These are phyloP conservation scores for Spinellus fusiger DNA, from an alignment of 192 early-diverging fungal genomes.

Conservation along the genomic window DNA sequence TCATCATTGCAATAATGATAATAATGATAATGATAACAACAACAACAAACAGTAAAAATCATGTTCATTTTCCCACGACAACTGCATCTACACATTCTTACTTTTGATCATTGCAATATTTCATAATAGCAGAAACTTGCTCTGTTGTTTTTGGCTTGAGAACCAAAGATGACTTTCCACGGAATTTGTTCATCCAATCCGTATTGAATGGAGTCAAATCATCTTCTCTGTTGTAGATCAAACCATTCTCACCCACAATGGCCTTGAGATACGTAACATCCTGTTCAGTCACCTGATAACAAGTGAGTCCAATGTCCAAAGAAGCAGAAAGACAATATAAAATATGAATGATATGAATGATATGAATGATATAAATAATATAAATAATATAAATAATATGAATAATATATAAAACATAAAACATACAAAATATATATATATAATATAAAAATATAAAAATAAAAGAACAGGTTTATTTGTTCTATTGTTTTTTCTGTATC, in stretches of 20 bases:
- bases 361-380: too few relatives aligned
- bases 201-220: slow-evolving; percentile 69
- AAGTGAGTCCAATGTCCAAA: too few relatives aligned
- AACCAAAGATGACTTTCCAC: slow-evolving; percentile 74
- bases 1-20: too few relatives aligned
- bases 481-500: background rate
- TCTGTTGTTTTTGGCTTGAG: slow-evolving; percentile 81
- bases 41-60: background rate
- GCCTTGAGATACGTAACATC: slow-evolving; percentile 59
- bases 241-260: slow-evolving; percentile 35
- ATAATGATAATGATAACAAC: background rate
- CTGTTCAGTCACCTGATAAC: slow-evolving; percentile 42
- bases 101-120: slow-evolving; percentile 79
- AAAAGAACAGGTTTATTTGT: too few relatives aligned
- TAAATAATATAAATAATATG: too few relatives aligned
- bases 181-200: slow-evolving; percentile 96
- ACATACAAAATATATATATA: background rate
- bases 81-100: background rate
- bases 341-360: too few relatives aligned
- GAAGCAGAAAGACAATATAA: too few relatives aligned
- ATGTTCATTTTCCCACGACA: background rate
- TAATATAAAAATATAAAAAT: background rate
- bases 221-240: slow-evolving; percentile 43
- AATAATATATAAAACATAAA: background rate
- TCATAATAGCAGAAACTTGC: slow-evolving; percentile 78